Evolutionary conservation across 2,329 filamentous ascomycete genomes (phyloP), one percentile per base, ranked within the genome.

Genomic region (Botryosphaeria dothidea): DNA sequence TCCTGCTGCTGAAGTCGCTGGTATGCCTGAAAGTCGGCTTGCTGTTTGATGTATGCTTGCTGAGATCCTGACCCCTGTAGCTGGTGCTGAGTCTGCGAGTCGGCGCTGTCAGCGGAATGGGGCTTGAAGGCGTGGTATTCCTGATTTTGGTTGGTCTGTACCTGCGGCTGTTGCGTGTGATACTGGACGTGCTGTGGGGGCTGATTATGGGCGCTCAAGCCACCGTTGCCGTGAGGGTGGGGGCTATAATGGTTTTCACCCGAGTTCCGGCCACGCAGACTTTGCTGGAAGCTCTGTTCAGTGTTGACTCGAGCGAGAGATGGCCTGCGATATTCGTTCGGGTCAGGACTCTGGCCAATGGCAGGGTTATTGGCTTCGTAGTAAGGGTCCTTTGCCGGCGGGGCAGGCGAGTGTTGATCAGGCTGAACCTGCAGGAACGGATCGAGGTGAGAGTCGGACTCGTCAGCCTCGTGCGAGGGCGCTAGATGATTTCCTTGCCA

Each of bases 241-340:
- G 76, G 72, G 72, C 75, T 77, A 71, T 77, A 77, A 66, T 77
- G 72, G 77, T 77, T 66, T 74, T 75, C 75, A 73, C 75, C 75
- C 71, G 75, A 73, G 68, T 75, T 73, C n/a, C 58, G 73, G 70
- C 27, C 36, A 46, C 46, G 56, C 61, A 54, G 48, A 4, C 51
- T 56, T 36, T 54, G 34, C 49, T 66, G 65, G 67, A 76, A 75
- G 71, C 74, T 77, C 58, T 73, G 73, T 69, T 77, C 74, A 48
- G 75, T 77, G 73, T 74, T 75, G 61, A 77, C 75, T 65, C 73
- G 74, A 69, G 74, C 74, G 69, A 77, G 29, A 5, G 63, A 65
- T 19, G 52, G 52, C 13, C 63, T 45, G 25, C 54, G 52, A 34
- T 60, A 60, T 11, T 60, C 52, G 38, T 57, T 52, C 8, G 49